Percentiles rank a stretch among this genome's conserved stretches.
phyloP scores from a whole-genome alignment of 768 basidiomycete species.

The Hygrophoropsis aurantiaca region DNA sequence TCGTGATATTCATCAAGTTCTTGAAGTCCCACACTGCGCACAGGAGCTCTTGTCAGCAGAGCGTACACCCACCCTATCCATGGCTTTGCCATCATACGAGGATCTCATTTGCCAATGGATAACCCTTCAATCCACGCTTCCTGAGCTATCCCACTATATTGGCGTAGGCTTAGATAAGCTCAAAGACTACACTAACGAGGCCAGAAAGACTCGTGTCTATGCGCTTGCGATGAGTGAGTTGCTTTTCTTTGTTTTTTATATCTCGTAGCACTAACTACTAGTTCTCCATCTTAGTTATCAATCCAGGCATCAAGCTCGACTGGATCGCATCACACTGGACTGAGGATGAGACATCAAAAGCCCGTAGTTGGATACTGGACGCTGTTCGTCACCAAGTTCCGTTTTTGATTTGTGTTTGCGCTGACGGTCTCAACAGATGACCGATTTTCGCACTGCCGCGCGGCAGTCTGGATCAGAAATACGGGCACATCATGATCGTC shows the following conservation, averaged over 20 bases:
- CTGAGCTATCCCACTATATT: conserved; percentile 25
- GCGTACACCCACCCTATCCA: conserved; percentile 32
- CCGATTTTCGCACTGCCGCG: conserved; percentile 18
- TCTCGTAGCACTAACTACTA: neutral
- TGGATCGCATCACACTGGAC: conserved; percentile 7
- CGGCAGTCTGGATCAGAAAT: conserved; percentile 7
- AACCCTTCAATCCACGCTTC: conserved; percentile 13
- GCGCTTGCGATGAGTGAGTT: conserved; percentile 9
- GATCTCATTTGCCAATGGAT: conserved; percentile 17
- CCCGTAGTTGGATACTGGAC: conserved; percentile 1
- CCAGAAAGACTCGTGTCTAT: conserved; percentile 12
- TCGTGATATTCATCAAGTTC: conserved; percentile 26
- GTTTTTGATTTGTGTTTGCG: no score
- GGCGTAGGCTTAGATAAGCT: conserved; percentile 28
- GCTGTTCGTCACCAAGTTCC: neutral
- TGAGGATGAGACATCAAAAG: neutral
- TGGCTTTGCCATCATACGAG: conserved; percentile 33
- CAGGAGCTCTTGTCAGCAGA: conserved; percentile 36
- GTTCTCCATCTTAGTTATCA: conserved; percentile 12
- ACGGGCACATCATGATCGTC: neutral
- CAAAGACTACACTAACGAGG: conserved; percentile 24
- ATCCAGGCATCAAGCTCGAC: conserved; percentile 15
- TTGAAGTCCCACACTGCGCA: conserved; percentile 24
- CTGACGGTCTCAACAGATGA: conserved; percentile 1
- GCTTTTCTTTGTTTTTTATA: neutral